A percentile compares a stretch with the other conserved stretches of the same genome.
Evolutionary conservation across 768 basidiomycete genomes (phyloP).

Genomic region (Suillus plorans): DNA sequence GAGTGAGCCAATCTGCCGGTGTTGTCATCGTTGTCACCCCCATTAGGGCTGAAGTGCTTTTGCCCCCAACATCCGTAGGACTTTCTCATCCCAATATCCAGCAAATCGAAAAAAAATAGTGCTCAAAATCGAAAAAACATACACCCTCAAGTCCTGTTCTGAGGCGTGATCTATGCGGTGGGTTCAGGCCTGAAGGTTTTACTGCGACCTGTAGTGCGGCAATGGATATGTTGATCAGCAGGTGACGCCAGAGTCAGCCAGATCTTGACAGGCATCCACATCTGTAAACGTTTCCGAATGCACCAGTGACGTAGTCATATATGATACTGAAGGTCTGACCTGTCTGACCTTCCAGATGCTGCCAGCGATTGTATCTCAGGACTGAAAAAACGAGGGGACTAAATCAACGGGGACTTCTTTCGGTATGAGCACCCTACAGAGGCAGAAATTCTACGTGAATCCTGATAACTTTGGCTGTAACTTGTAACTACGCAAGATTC

Average conservation of each 20-base stretch:
- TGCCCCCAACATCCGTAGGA: too few relatives aligned
- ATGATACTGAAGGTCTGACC: background rate
- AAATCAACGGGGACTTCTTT: background rate
- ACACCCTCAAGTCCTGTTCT: background rate
- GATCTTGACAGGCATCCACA: background rate
- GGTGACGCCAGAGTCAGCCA: background rate
- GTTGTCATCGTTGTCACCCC: too few relatives aligned
- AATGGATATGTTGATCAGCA: background rate
- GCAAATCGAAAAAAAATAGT: too few relatives aligned
- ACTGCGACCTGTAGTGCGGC: background rate
- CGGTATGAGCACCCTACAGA: background rate
- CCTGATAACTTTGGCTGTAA: too few relatives aligned
- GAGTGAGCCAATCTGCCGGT: too few relatives aligned
- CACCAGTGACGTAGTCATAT: background rate
- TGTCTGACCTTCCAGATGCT: background rate
- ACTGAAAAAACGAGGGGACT: background rate
- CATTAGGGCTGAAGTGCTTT: too few relatives aligned
- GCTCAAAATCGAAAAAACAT: too few relatives aligned
- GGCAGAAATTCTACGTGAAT: background rate
- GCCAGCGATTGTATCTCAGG: too few relatives aligned
- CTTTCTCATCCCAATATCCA: conserved; percentile 17
- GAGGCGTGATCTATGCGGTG: too few relatives aligned
- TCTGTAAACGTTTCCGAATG: background rate
- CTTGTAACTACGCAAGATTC: too few relatives aligned
- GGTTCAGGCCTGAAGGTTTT: background rate